phyloP scores from a whole-genome alignment of 139 green algal genomes.

The Diplosphaera chodatii region DNA sequence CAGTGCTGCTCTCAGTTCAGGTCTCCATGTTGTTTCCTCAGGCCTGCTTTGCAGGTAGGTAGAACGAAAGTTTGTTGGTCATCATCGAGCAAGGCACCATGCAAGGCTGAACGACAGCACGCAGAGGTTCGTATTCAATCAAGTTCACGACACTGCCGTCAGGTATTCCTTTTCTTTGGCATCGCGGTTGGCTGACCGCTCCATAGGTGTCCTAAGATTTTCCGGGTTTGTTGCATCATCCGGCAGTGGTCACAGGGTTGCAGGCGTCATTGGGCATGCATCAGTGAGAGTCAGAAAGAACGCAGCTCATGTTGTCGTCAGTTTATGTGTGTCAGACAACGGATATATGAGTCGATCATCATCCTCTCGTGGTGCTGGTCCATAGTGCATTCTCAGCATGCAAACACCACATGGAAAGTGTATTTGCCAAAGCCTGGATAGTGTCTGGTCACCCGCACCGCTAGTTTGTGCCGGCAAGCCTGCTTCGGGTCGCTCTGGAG shows the following conservation, averaged over 20 bases:
- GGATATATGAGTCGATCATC: not conserved
- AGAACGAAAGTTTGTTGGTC: slow-evolving; percentile 57
- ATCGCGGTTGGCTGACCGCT: slow-evolving; percentile 7
- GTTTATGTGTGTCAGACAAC: not conserved
- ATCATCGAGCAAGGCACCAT: slow-evolving; percentile 5
- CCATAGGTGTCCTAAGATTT: slow-evolving; percentile 62
- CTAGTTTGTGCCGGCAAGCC: no score
- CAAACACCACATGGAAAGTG: no score
- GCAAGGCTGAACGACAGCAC: no score
- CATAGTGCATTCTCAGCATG: no score
- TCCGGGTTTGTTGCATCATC: slow-evolving; percentile 30
- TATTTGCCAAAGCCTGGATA: no score
- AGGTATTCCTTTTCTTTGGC: no score
- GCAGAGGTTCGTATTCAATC: no score
- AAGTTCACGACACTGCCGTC: no score
- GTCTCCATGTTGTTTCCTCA: slow-evolving; percentile 41
- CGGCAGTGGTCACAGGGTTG: no score
- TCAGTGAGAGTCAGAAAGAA: slow-evolving; percentile 46
- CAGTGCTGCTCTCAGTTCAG: slow-evolving; percentile 49
- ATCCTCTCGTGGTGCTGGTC: not conserved
- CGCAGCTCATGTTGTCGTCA: slow-evolving; percentile 37
- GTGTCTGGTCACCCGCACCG: no score
- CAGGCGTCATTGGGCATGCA: no score
- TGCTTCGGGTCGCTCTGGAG: no score
- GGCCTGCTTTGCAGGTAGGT: slow-evolving; percentile 24